Percentiles rank a stretch among this genome's conserved stretches.
Evolutionary conservation across 139 green algal species (phyloP).

Genomic region (Chlamydomonas urium): DNA sequence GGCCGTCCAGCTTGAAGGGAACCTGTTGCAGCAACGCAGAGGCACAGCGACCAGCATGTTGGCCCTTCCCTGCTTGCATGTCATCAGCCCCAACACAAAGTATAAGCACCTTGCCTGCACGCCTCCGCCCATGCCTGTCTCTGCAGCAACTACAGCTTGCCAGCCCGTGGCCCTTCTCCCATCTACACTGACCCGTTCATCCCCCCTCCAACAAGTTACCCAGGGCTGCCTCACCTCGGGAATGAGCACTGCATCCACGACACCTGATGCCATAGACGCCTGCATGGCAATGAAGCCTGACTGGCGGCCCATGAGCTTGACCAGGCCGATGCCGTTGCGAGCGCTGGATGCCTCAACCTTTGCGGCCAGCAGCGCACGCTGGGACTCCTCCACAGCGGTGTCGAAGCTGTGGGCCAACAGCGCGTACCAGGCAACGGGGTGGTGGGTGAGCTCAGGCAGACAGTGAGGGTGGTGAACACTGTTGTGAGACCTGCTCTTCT

Average conservation of each 20-base stretch:
- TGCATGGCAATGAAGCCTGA: slow-evolving; percentile 95
- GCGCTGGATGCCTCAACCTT: slow-evolving; percentile 87
- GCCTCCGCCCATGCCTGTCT: not conserved
- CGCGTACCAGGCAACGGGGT: not conserved
- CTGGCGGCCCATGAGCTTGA: slow-evolving; percentile 98
- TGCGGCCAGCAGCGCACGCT: slow-evolving; percentile 87
- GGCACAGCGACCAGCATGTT: too few relatives aligned
- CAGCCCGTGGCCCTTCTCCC: too few relatives aligned
- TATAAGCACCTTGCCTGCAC: not conserved
- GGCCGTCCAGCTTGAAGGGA: slow-evolving; percentile 51
- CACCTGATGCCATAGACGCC: slow-evolving; percentile 83
- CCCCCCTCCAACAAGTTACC: too few relatives aligned
- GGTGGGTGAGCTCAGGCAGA: too few relatives aligned
- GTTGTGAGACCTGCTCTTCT: too few relatives aligned
- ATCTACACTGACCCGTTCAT: too few relatives aligned
- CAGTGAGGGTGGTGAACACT: too few relatives aligned
- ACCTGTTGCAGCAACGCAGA: too few relatives aligned
- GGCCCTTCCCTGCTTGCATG: not conserved
- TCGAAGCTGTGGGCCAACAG: slow-evolving; percentile 81
- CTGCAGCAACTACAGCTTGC: too few relatives aligned
- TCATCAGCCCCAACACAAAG: not conserved
- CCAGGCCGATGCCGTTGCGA: slow-evolving; percentile 83
- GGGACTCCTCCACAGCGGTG: slow-evolving; percentile 95
- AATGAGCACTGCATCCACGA: slow-evolving; percentile 85
- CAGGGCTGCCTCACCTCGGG: too few relatives aligned